These are phyloP conservation scores for Colletotrichum liaoningense DNA, from an alignment of 2,329 filamentous ascomycete species.

Conservation along the genomic window DNA sequence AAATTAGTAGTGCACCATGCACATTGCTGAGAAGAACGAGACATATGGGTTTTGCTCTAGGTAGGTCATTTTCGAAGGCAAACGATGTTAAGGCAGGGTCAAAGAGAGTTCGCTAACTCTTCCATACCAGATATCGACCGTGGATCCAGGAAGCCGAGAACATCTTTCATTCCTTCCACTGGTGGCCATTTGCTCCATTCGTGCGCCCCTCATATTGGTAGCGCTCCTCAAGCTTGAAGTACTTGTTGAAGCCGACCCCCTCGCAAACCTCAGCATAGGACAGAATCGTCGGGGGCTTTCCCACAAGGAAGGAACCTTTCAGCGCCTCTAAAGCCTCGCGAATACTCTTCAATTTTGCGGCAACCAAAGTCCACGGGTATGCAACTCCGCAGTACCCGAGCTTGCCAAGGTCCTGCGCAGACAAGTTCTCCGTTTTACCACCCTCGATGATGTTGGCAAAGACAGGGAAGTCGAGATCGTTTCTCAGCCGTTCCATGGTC, in stretches of 20 bases:
- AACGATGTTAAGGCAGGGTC: neutral
- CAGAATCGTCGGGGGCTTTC: constrained; percentile 54
- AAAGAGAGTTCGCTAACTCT: neutral
- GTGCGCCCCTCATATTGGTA: constrained; percentile 21
- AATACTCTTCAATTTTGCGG: constrained; percentile 54
- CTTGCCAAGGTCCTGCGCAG: constrained; percentile 45
- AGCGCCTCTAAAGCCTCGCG: constrained; percentile 49
- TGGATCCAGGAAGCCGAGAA: neutral
- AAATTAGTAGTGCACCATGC: too few species aligned
- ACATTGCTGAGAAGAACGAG: neutral
- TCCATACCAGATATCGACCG: neutral
- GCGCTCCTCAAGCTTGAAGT: constrained; percentile 40
- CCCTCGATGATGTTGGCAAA: constrained; percentile 53
- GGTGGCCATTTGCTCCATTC: constrained; percentile 27
- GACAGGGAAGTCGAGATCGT: constrained; percentile 51
- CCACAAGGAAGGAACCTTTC: constrained; percentile 54
- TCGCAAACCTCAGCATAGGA: constrained; percentile 56
- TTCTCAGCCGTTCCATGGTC: constrained; percentile 51
- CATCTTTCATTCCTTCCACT: constrained; percentile 7
- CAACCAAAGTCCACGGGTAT: constrained; percentile 57
- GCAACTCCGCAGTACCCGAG: constrained; percentile 54
- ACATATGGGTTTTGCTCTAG: neutral
- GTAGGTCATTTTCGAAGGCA: neutral
- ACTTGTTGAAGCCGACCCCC: constrained; percentile 57
- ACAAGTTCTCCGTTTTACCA: constrained; percentile 49